Percentiles rank a stretch among this genome's conserved stretches.
phyloP scores from a whole-genome alignment of 345 rosid genomes.

The Brassica cretica region DNA sequence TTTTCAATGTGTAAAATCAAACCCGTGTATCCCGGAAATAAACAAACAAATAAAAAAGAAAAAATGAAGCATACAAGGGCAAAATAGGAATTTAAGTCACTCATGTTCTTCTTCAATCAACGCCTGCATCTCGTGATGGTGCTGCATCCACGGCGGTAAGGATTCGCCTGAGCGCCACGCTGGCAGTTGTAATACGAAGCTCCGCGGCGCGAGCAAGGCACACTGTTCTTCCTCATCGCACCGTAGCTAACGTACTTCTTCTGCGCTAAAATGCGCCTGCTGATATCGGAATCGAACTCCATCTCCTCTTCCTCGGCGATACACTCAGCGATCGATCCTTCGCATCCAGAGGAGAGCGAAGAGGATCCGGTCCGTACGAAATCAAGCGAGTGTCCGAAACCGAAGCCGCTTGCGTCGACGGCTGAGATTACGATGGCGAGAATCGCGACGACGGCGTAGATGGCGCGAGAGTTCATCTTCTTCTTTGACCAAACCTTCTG shows the following conservation, averaged over 20 bases:
- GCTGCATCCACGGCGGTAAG: conserved; percentile 86
- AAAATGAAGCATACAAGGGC: conserved; percentile 16
- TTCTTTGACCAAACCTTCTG: conserved; percentile 8
- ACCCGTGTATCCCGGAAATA: conserved; percentile 24
- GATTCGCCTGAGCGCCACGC: conserved; percentile 76
- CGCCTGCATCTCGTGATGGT: conserved; percentile 83
- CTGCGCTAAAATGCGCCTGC: conserved; percentile 78
- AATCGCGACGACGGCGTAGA: conserved; percentile 39
- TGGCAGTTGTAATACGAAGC: conserved; percentile 92
- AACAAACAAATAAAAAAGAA: not conserved
- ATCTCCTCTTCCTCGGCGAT: conserved; percentile 67
- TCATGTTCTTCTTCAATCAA: conserved; percentile 29
- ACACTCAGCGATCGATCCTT: conserved; percentile 59
- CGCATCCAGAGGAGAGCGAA: conserved; percentile 45
- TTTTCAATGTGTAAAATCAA: conserved; percentile 29
- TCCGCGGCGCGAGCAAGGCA: conserved; percentile 92
- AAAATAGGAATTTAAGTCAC: conserved; percentile 26
- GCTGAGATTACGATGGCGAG: conserved; percentile 30
- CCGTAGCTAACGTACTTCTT: conserved; percentile 84
- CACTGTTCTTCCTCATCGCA: conserved; percentile 81
- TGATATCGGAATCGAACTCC: conserved; percentile 74
- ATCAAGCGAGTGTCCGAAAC: conserved; percentile 44
- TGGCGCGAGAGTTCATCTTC: conserved; percentile 37
- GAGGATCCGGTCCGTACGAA: conserved; percentile 53
- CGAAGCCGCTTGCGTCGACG: conserved; percentile 45